Evolutionary conservation across 1,284 basidiomycete species (phyloP).

Genomic region (Ceratobasidium papillatum): DNA sequence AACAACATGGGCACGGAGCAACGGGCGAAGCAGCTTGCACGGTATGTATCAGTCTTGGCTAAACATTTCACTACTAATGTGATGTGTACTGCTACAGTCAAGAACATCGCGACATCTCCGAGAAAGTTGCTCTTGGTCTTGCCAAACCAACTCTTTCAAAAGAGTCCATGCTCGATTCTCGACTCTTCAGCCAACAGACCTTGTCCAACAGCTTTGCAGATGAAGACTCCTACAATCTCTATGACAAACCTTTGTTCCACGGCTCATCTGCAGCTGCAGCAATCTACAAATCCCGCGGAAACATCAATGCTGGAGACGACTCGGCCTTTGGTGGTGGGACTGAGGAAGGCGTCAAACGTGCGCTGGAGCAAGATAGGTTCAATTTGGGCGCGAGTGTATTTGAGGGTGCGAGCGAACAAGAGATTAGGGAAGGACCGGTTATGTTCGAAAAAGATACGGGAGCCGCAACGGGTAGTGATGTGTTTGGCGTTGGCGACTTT

Average conservation of each 20-base stretch:
- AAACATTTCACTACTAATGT: neutral
- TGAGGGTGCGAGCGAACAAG: constrained; percentile 85
- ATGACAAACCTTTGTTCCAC: constrained; percentile 95
- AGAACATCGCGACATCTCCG: constrained; percentile 98
- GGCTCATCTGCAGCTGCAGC: constrained; percentile 96
- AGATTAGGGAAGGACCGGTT: constrained; percentile 91
- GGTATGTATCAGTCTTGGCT: constrained; percentile 53
- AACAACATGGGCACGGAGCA: constrained; percentile 99
- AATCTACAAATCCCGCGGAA: constrained; percentile 93
- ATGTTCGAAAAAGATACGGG: constrained; percentile 96
- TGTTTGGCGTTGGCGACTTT: constrained; percentile 98
- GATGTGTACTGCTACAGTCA: constrained; percentile 1
- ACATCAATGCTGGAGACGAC: constrained; percentile 84
- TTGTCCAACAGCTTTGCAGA: constrained; percentile 84
- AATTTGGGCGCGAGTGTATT: constrained; percentile 92
- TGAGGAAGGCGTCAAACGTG: constrained; percentile 90
- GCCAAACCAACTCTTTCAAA: constrained; percentile 96
- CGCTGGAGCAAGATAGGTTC: constrained; percentile 94
- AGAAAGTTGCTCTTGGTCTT: constrained; percentile 97
- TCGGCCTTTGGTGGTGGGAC: constrained; percentile 93
- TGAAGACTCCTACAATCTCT: constrained; percentile 92
- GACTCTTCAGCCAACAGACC: constrained; percentile 96
- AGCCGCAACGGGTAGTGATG: constrained; percentile 65
- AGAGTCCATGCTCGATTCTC: constrained; percentile 95
- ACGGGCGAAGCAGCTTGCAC: constrained; percentile 92